Conservation (phyloP, 164 flowering plant species). For the Piper betle region DNA sequence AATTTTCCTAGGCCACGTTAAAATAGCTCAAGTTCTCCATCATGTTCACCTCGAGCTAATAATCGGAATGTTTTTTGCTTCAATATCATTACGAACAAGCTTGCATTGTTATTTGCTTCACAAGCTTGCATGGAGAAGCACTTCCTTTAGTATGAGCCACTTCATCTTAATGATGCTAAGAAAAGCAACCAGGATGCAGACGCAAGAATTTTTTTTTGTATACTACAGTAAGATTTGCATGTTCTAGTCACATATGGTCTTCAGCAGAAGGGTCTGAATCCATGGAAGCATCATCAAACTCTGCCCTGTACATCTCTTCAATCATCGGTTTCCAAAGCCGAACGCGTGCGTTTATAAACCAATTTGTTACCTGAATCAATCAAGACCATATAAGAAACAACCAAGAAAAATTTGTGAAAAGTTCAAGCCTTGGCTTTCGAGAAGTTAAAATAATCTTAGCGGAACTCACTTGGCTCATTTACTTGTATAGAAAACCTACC, state of each 20-base stretch:
- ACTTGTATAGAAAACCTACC: slow-evolving; percentile 16
- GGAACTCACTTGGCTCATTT: not conserved
- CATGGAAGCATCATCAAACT: slow-evolving; percentile 45
- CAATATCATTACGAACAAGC: too few species aligned
- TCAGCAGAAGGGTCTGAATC: slow-evolving; percentile 32
- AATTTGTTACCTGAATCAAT: slow-evolving; percentile 65
- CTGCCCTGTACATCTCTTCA: slow-evolving; percentile 84
- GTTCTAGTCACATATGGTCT: not conserved
- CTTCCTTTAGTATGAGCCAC: too few species aligned
- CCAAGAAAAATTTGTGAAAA: not conserved
- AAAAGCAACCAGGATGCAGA: too few species aligned
- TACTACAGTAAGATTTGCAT: not conserved
- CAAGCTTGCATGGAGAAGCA: too few species aligned
- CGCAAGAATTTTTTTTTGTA: too few species aligned
- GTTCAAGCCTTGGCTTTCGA: not conserved
- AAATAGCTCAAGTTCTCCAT: too few species aligned
- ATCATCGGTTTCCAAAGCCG: slow-evolving; percentile 92
- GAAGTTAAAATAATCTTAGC: not conserved
- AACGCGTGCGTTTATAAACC: slow-evolving; percentile 90
- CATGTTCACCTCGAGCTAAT: too few species aligned
- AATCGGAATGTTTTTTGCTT: too few species aligned
- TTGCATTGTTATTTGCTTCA: too few species aligned
- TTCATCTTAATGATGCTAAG: too few species aligned
- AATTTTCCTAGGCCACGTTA: too few species aligned
- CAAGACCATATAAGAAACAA: not conserved